Base-by-base conservation (phyloP, 2,329 filamentous ascomycete species). In the Penicillium sp. region DNA sequence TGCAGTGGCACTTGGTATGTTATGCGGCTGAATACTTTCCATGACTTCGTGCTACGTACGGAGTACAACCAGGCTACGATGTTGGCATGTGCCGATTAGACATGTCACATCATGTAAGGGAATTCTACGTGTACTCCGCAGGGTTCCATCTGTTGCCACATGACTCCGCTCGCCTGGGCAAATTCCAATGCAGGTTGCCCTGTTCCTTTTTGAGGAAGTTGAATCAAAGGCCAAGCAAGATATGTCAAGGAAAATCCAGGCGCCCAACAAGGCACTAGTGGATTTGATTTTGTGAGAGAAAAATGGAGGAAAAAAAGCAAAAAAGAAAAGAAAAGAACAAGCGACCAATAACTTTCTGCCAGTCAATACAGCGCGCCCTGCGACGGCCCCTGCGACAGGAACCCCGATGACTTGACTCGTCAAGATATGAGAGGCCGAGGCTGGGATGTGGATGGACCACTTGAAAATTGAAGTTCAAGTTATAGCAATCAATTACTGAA, bases 41-140 rank as follows among this genome's bases (percentile, higher is more conserved):
- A 9, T 35, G 10, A 10, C 22, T n/a, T 28, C 43, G 22, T 34
- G 32, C 21, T 45, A 8, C 22, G 15, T 34, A 28, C 15, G 6
- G 21, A 6, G 22, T 44, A 21, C 19, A 21, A 3, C 19, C 19
- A 21, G 19, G 3, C 19, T 21, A 21, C 41, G 19, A 31, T n/a
- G 24, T 28, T 42, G 17, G 26, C 6, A 26, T 40, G 22, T 7
- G 31, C 28, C 4, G 15, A 24, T 3, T 28, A 28, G 32, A 35
- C 21, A 13, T 17, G 7, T 45, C 43, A 26, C 19, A 44, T 26
- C 26, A 35, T 45, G 43, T 32, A 37, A 45, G 32, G 31, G 43
- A 29, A 12, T 35, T 35, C 10, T 6, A 15, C 24, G 5, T 15
- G 5, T 15, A 31, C n/a, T 29, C 8, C n/a, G 8, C 21, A 26